phyloP scores from a whole-genome alignment of 164 flowering plant species.

The Litsea cubeba region DNA sequence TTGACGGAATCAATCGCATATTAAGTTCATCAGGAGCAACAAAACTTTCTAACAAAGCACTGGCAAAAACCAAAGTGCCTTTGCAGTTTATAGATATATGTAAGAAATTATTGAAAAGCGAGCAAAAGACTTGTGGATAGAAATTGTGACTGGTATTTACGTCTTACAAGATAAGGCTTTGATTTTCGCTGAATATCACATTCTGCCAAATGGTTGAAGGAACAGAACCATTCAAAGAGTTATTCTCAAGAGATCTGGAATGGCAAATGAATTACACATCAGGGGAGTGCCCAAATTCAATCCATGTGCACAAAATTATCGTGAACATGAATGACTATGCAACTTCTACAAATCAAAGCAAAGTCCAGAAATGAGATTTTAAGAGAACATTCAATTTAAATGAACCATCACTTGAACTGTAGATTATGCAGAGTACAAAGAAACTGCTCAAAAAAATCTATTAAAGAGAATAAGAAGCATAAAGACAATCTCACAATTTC shows the following conservation, averaged over 20 bases:
- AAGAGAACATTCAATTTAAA: neutral
- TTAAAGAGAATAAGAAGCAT: conserved; percentile 5
- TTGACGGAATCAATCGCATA: too few species aligned
- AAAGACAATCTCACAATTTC: conserved; percentile 50
- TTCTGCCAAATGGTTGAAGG: conserved; percentile 61
- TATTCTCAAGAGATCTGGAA: conserved; percentile 57
- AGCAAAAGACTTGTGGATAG: neutral
- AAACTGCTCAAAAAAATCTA: neutral
- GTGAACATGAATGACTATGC: neutral
- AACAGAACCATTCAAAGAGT: conserved; percentile 45
- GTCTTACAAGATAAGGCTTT: conserved; percentile 55
- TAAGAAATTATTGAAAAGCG: neutral
- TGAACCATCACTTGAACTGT: neutral
- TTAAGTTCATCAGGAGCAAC: too few species aligned
- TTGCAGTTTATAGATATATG: neutral
- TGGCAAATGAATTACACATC: neutral
- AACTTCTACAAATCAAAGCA: neutral
- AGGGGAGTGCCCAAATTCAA: neutral
- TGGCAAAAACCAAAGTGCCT: too few species aligned
- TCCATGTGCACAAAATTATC: neutral
- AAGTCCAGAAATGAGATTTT: neutral
- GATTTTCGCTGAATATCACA: conserved; percentile 28
- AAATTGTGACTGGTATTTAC: conserved; percentile 1
- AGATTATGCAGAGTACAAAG: neutral
- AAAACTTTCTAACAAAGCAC: too few species aligned